Evolutionary conservation across 805 yeast species (phyloP).

Genomic region (Wickerhamiella australiensis): DNA sequence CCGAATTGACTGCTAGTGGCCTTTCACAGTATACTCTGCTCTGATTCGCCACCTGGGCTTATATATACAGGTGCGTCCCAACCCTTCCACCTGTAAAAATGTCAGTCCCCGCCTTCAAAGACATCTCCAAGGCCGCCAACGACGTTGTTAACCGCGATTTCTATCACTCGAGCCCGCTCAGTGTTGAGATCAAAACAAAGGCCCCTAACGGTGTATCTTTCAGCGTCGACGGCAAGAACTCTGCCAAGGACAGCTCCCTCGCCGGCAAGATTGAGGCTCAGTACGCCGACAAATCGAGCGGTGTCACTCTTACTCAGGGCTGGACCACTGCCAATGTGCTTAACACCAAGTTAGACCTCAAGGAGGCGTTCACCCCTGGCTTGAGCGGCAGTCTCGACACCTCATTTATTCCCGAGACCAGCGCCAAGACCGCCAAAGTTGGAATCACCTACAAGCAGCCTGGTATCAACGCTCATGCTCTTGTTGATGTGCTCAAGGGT

Average conservation of each 20-base stretch:
- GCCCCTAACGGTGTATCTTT: constrained; percentile 96
- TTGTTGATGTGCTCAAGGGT: constrained; percentile 89
- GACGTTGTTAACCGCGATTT: constrained; percentile 83
- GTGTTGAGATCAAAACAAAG: constrained; percentile 77
- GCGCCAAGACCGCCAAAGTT: constrained; percentile 72
- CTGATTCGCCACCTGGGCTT: constrained; percentile 5
- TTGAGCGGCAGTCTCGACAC: constrained; percentile 86
- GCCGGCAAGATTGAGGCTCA: constrained; percentile 85
- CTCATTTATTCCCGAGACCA: constrained; percentile 70
- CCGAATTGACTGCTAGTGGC: background rate
- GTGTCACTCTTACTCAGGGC: constrained; percentile 90
- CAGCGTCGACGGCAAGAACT: constrained; percentile 82
- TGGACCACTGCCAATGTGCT: constrained; percentile 91
- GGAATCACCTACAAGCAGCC: constrained; percentile 88
- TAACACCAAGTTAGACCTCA: constrained; percentile 85
- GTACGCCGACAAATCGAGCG: constrained; percentile 84
- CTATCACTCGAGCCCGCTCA: constrained; percentile 80
- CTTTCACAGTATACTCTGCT: background rate
- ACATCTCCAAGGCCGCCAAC: constrained; percentile 84
- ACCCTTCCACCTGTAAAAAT: constrained; percentile 27
- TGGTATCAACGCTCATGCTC: constrained; percentile 84
- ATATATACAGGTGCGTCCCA: background rate
- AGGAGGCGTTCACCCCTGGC: constrained; percentile 88
- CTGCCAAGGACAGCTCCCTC: constrained; percentile 65
- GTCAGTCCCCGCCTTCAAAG: constrained; percentile 87